A percentile compares a stretch with the other conserved stretches of the same genome.
phyloP scores from a whole-genome alignment of 768 basidiomycete species.

The Termitomyces sp. region DNA sequence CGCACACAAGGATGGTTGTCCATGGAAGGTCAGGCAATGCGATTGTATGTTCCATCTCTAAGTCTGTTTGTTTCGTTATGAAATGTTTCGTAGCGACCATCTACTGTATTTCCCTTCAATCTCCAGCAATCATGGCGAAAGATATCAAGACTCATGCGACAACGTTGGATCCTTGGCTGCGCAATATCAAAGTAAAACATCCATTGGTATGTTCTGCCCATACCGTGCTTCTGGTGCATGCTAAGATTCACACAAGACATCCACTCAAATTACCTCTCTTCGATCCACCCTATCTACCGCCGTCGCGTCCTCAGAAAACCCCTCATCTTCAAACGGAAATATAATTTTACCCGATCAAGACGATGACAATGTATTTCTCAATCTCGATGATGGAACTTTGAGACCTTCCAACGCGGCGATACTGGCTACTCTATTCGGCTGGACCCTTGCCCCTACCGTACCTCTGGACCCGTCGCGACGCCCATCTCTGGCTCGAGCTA shows the following conservation, averaged over 20 bases:
- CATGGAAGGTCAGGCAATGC: constrained; percentile 79
- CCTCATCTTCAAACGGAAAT: background rate
- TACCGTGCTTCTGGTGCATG: background rate
- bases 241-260: constrained; percentile 33
- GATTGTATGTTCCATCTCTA: constrained; percentile 46
- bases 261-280: constrained; percentile 51
- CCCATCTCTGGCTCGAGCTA: constrained; percentile 27
- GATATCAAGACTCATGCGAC: constrained; percentile 54
- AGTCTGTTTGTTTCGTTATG: background rate
- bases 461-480: constrained; percentile 24
- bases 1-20: constrained; percentile 77
- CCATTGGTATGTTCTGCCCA: constrained; percentile 53
- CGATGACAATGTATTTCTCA: constrained; percentile 13
- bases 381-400: constrained; percentile 8
- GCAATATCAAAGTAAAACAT: constrained; percentile 58
- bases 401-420: constrained; percentile 36
- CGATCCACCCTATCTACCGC: constrained; percentile 33
- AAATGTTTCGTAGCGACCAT: constrained; percentile 43
- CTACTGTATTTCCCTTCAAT: constrained; percentile 68
- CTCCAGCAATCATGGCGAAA: constrained; percentile 56
- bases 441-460: constrained; percentile 35
- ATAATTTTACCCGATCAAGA: background rate
- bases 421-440: constrained; percentile 45
- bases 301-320: constrained; percentile 20
- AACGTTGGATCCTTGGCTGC: constrained; percentile 45